Evolutionary conservation across 2,329 filamentous ascomycete species (phyloP).

Genomic region (Chaetothyriales sp.): DNA sequence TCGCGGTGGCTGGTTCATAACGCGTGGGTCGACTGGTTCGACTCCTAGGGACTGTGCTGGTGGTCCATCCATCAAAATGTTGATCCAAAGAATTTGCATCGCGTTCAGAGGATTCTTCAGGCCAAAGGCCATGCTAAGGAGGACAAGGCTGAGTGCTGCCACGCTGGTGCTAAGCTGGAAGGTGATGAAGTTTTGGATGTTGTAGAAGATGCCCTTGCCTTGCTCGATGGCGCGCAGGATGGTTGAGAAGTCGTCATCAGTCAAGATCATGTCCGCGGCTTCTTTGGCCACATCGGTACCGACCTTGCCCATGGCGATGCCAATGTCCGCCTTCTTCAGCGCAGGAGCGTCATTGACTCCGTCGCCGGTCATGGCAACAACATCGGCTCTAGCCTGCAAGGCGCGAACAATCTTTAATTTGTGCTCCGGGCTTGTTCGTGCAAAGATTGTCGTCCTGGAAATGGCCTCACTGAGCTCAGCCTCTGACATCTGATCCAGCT

Average conservation of each 20-base stretch:
- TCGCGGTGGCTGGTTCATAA: slow-evolving; percentile 83
- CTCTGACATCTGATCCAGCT: slow-evolving; percentile 85
- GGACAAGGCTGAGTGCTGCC: slow-evolving; percentile 75
- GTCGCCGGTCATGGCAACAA: slow-evolving; percentile 97
- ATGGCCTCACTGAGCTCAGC: slow-evolving; percentile 72
- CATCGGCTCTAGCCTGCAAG: slow-evolving; percentile 80
- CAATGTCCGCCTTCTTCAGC: slow-evolving; percentile 92
- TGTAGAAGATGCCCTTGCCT: slow-evolving; percentile 98
- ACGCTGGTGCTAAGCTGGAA: slow-evolving; percentile 97
- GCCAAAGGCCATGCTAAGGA: slow-evolving; percentile 81
- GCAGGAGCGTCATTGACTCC: slow-evolving; percentile 96
- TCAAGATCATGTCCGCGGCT: slow-evolving; percentile 74
- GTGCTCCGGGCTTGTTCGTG: slow-evolving; percentile 89
- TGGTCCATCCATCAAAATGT: slow-evolving; percentile 98
- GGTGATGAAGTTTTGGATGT: slow-evolving; percentile 97
- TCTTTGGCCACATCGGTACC: slow-evolving; percentile 97
- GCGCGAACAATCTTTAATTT: slow-evolving; percentile 94
- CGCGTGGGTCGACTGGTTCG: slow-evolving; percentile 81
- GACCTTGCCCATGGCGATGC: slow-evolving; percentile 87
- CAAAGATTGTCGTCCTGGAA: slow-evolving; percentile 81
- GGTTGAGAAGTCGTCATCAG: slow-evolving; percentile 76
- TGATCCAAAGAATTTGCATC: slow-evolving; percentile 99
- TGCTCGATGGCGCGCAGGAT: slow-evolving; percentile 94
- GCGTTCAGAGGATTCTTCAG: slow-evolving; percentile 93
- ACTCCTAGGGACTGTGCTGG: slow-evolving; percentile 94